Conservation (phyloP, 768 basidiomycete species). For the Amanita exitialis region DNA sequence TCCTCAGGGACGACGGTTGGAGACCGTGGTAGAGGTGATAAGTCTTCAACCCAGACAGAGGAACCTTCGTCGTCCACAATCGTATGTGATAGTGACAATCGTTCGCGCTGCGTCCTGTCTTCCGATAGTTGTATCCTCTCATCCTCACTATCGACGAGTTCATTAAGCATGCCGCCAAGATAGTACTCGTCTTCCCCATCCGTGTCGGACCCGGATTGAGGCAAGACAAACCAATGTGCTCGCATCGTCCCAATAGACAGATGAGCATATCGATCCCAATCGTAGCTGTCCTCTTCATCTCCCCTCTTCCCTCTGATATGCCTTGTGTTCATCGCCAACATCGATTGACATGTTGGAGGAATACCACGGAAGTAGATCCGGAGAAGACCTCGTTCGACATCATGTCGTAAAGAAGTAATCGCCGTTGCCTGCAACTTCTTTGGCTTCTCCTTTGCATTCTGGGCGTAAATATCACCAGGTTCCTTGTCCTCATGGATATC, state of each 20-base stretch:
- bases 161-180: constrained; percentile 3
- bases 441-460: background rate
- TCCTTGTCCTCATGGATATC: background rate
- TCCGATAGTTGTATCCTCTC: background rate
- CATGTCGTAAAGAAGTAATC: background rate
- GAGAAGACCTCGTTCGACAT: background rate
- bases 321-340: constrained; percentile 7
- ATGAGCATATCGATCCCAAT: background rate
- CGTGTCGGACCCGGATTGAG: background rate
- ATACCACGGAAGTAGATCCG: background rate
- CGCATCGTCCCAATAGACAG: background rate
- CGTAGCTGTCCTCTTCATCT: background rate
- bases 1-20: background rate
- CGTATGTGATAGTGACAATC: background rate
- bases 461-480: background rate
- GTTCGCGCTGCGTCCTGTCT: background rate
- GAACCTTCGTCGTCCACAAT: background rate
- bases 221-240: constrained; percentile 4
- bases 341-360: background rate
- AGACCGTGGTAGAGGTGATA: background rate
- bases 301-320: constrained; percentile 3
- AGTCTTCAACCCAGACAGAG: background rate
- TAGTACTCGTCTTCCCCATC: background rate
- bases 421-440: background rate
- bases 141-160: background rate